These are phyloP conservation scores for Setaria italica DNA, from an alignment of 202 grass and related monocot genomes.

Conservation along the genomic window DNA sequence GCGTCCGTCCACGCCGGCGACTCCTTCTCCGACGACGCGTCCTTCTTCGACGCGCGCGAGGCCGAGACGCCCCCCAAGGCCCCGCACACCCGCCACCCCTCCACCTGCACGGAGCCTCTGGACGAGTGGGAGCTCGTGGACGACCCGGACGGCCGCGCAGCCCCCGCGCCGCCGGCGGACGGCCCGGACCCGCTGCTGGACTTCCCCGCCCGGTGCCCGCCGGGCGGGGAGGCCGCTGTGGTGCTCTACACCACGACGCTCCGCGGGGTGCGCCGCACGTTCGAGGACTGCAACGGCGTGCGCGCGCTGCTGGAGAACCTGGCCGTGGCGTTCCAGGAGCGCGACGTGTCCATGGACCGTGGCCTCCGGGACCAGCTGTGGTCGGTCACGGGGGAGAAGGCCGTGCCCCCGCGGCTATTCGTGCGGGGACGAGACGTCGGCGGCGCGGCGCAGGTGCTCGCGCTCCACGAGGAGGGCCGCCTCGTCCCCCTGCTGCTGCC, in stretches of 20 bases:
- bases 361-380: constrained; percentile 85
- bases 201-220: constrained; percentile 63
- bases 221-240: constrained; percentile 52
- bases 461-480: constrained; percentile 75
- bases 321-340: constrained; percentile 68
- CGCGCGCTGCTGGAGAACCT: constrained; percentile 73
- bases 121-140: constrained; percentile 56
- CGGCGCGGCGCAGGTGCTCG: constrained; percentile 65
- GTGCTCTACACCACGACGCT: constrained; percentile 90
- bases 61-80: constrained; percentile 45
- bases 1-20: constrained; percentile 29
- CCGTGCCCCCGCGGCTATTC: constrained; percentile 77
- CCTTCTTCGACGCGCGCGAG: constrained; percentile 60
- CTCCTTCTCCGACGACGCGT: constrained; percentile 52
- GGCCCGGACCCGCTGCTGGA: constrained; percentile 37
- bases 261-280: constrained; percentile 80
- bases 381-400: constrained; percentile 47
- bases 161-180: background rate
- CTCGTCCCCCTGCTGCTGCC: constrained; percentile 56
- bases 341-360: constrained; percentile 92
- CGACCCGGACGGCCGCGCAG: constrained; percentile 4
- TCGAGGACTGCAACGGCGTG: constrained; percentile 76
- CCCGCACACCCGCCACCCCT: background rate
- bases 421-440: constrained; percentile 74
- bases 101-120: constrained; percentile 9